Conservation (phyloP, 2,329 filamentous ascomycete species). For the Amesomyces nigricolor region DNA sequence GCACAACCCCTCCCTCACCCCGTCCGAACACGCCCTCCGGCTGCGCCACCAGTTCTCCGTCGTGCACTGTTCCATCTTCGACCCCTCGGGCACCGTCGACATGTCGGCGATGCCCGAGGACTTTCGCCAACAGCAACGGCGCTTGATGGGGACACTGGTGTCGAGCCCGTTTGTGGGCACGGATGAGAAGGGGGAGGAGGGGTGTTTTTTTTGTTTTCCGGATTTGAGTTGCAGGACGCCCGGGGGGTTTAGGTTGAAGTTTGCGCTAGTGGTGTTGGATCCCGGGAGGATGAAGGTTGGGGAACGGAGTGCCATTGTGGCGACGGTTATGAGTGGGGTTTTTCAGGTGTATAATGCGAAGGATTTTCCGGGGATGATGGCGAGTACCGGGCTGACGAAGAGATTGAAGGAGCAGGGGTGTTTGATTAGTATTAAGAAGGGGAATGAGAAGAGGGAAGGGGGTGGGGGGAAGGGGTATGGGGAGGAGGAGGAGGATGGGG, state of each 20-base stretch:
- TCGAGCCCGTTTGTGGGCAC: conserved; percentile 70
- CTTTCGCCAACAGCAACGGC: conserved; percentile 59
- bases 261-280: conserved; percentile 68
- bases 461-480: conserved; percentile 36
- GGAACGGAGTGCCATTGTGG: conserved; percentile 45
- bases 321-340: conserved; percentile 56
- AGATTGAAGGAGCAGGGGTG: conserved; percentile 72
- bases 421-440: conserved; percentile 81
- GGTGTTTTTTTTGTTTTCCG: conserved; percentile 81
- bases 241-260: conserved; percentile 68
- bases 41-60: conserved; percentile 62
- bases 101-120: conserved; percentile 67
- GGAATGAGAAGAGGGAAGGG: conserved; percentile 56
- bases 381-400: conserved; percentile 69
- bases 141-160: conserved; percentile 74
- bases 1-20: conserved; percentile 49
- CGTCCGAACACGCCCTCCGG: conserved; percentile 46
- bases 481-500: conserved; percentile 41
- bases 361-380: conserved; percentile 79
- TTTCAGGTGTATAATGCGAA: conserved; percentile 78
- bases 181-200: conserved; percentile 66
- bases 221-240: conserved; percentile 75
- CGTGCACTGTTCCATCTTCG: conserved; percentile 71
- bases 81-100: conserved; percentile 61
- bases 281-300: conserved; percentile 52